Base-by-base conservation (phyloP, 768 basidiomycete genomes). In the Arthromyces matolae region DNA sequence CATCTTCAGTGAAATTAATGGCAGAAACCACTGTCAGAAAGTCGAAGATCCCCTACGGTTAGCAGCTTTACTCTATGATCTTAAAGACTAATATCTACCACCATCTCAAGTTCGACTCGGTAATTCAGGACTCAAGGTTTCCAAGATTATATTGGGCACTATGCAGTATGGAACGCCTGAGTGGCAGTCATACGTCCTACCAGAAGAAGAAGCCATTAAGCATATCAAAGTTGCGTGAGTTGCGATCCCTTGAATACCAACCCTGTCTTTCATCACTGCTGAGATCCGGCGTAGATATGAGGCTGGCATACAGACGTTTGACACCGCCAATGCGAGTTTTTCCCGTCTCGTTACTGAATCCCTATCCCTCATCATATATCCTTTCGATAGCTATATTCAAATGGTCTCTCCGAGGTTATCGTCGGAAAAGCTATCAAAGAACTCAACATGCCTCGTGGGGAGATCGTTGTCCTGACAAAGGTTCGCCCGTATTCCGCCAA, bases 381-480 rank as follows among this genome's bases (percentile, higher is more conserved):
- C 12, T 4, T 5, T 13, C 32, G 4, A 27, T 27, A 83, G 81
- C 69, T 75, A 0, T 88, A 87, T 57, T 83, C 80, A 1, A 80
- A 84, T 52, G 84, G 84, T 2, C 63, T 68, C 5, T 83, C 81
- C 0, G 89, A 90, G 60, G 57, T 76, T 36, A 73, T 88, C 42
- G 69, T 88, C 16, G 87, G 87, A 9, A 83, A 84, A 54, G 85
- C 80, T 2, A 81, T 91, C 67, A 85, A 84, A 57, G 58, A 79
- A 51, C 72, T 78, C 52, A 61, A 80, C 18, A 70, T 87, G 10
- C 85, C 86, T n/a, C 78, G 88, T 2, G 83, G 84, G 12, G 79
- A 83, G 53, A 80, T 89, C 36, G 87, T 91, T 14, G 77, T 91
- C 13, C 75, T 90, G 71, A 88, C 89, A 46, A 90, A 91, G 68